Evolutionary conservation across 345 rosid species (phyloP), one percentile per base, ranked within the genome.

Genomic region (Aquilaria yunnanensis): DNA sequence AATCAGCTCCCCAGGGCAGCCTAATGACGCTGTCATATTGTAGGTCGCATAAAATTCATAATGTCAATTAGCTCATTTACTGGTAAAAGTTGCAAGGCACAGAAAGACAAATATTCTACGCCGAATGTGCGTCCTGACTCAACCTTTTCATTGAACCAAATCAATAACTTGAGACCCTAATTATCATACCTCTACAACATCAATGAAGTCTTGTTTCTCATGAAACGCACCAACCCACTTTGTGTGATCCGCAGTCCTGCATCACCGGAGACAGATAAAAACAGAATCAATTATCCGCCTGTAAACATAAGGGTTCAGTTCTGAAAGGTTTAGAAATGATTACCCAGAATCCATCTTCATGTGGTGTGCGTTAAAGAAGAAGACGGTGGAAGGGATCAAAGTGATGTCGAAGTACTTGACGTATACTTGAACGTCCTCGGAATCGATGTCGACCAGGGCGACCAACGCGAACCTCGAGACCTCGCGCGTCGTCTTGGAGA

Each of bases 291-390:
- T 33, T 3, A 37, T 37, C 43, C 43, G 2, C 43, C 43, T 37
- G 23, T 54, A 7, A 56, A 14, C 59, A 31, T 14, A 56, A 10
- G 34, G 14, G 13, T 9, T 32, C 6, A 12, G 2, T 32, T 32
- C 14, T 3, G 23, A 56, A 23, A 12, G 5, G 9, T 6, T 31
- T 57, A 12, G 47, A 16, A 10, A 14, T 43, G 56, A 5, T 4
- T 71, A 90, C 99, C 96, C 95, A 61, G 87, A 88, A 78, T 94
- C 99, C 87, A 94, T 77, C 78, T 94, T 94, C 92, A 94, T 90
- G 32, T 94, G 96, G 66, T 88, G 91, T 1, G 95, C 92, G 59
- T 94, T 94, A 84, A 94, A 88, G 85, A 94, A 94, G 84, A 90
- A 94, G 32, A 90, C 51, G 0, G 95, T 83, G 2, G 96, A 88